Evolutionary conservation across 2,329 filamentous ascomycete species (phyloP).

Genomic region (Aureobasidium sp.): DNA sequence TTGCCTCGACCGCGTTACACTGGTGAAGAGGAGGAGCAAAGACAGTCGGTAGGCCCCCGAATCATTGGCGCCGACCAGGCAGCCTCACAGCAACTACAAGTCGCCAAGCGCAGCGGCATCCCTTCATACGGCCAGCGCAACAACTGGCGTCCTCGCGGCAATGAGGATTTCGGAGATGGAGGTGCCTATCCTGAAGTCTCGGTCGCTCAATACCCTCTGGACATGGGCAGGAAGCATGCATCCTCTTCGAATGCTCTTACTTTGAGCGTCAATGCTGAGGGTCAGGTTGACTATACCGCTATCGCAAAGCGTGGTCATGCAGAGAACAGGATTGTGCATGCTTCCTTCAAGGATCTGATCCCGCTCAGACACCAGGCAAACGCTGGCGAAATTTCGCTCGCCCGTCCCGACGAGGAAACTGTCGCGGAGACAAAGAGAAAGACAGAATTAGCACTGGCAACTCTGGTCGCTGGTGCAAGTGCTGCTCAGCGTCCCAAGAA

Average conservation of each 20-base stretch:
- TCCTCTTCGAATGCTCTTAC: conserved; percentile 76
- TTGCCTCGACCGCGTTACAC: conserved; percentile 88
- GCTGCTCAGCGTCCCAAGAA: conserved; percentile 95
- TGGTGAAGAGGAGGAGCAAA: conserved; percentile 77
- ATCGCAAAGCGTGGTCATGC: conserved; percentile 85
- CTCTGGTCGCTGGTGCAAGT: conserved; percentile 74
- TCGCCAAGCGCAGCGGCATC: conserved; percentile 55
- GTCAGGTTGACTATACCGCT: conserved; percentile 93
- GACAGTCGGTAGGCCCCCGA: conserved; percentile 70
- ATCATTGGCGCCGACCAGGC: conserved; percentile 72
- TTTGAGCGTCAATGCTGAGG: conserved; percentile 83
- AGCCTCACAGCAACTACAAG: conserved; percentile 76
- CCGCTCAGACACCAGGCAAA: conserved; percentile 88
- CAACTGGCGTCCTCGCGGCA: conserved; percentile 81
- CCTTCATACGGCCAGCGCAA: conserved; percentile 79
- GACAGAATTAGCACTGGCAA: conserved; percentile 77
- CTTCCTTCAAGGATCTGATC: conserved; percentile 95
- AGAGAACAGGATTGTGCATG: conserved; percentile 77
- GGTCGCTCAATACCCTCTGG: conserved; percentile 83
- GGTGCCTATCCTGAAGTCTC: conserved; percentile 92
- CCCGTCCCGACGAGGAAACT: conserved; percentile 75
- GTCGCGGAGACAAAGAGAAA: conserved; percentile 77
- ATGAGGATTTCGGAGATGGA: conserved; percentile 92
- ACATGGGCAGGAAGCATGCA: conserved; percentile 76
- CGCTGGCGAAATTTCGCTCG: conserved; percentile 81